Base-by-base conservation (phyloP, 208 protist genomes). In the Trichomonas gallinae region DNA sequence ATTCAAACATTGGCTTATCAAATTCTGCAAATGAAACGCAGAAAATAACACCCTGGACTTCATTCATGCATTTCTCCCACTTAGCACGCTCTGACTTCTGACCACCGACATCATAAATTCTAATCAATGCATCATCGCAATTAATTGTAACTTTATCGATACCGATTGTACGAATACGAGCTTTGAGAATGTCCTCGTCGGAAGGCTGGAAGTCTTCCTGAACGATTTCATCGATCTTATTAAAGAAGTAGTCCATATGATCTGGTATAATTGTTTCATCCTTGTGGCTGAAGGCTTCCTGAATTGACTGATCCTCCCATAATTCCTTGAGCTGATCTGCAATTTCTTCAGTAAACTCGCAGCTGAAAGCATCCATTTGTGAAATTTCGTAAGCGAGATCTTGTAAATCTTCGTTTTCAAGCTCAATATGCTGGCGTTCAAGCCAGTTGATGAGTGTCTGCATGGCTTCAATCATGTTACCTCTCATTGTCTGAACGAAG, bases 41-140 rank as follows among this genome's bases (percentile, higher is more conserved):
- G 42, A 96, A 96, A 26, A 96, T 96, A 83, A 72, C 21, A 38
- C 93, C 46, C 42, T 23, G 34, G 45, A 96, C 93, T 48, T 96
- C 49, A 13, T 96, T 49, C 46, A 96, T 82, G 38, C 63, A 23
- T 40, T 96, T 63, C 2, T 45, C 40, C 98, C 96, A 99, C 96
- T 97, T 97, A 26, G 46, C 31, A 51, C 97, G 96, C 63, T 97
- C 97, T 34, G n/a, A 97, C 44, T 96, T 93, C 87, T 97, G 97
- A 63, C 97, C 97, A 96, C 97, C 97, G 45, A 97, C 97, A 82
- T 97, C 97, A 58, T 83, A 96, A 23, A 96, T 96, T 23, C 93
- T 31, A 13, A 96, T 96, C 1, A 81, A n/a, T 15, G 93, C 93
- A 0, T 38, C 93, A 31, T 96, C 26, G 34, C 63, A 11, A 13